Evolutionary conservation across 1,284 basidiomycete species (phyloP).

Genomic region (Phylloporus sp.): DNA sequence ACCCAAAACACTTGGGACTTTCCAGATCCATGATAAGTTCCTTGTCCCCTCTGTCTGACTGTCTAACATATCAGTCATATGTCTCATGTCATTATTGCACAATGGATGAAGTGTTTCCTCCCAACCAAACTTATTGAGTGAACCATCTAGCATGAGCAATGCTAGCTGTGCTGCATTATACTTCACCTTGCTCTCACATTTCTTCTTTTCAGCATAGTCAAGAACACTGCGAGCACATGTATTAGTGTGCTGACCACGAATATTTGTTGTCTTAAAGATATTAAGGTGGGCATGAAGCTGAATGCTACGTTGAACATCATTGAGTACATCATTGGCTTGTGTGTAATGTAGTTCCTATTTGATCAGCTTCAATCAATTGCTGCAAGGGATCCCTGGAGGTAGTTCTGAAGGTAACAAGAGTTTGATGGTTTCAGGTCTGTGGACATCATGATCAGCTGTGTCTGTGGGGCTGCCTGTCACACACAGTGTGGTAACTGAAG

Average conservation of each 20-base stretch:
- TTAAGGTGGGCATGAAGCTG: background rate
- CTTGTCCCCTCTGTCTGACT: background rate
- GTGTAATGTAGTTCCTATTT: background rate
- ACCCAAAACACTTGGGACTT: background rate
- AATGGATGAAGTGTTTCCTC: background rate
- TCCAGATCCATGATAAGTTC: background rate
- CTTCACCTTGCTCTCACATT: background rate
- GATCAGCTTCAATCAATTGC: background rate
- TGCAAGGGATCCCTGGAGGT: background rate
- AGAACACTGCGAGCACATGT: background rate
- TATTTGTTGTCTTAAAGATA: background rate
- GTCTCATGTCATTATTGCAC: background rate
- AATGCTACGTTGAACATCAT: background rate
- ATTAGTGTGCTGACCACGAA: background rate
- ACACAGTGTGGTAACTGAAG: background rate
- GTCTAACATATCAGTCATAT: background rate
- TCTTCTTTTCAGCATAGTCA: background rate
- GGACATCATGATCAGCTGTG: background rate
- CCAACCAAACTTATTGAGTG: background rate
- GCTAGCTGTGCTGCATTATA: background rate
- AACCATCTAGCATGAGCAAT: background rate
- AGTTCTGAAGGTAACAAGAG: background rate
- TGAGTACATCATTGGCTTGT: background rate
- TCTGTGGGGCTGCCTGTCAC: background rate
- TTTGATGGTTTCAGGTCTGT: background rate